These are phyloP conservation scores for Kazachstania psychrophila DNA, from an alignment of 805 yeast genomes.

Conservation along the genomic window DNA sequence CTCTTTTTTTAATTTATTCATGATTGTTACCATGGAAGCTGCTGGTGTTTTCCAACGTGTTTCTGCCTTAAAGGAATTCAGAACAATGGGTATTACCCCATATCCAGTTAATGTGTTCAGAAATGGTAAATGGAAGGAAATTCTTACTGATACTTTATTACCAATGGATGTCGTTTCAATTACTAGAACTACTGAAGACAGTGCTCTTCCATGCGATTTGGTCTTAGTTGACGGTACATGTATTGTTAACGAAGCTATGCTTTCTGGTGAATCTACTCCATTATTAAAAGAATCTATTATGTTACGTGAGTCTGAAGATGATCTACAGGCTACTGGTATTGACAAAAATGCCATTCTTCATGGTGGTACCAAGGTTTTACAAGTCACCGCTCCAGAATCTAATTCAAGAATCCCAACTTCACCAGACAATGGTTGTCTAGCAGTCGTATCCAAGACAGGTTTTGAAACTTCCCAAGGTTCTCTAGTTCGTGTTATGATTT, in stretches of 20 bases:
- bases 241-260: slow-evolving; percentile 97
- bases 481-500: slow-evolving; percentile 94
- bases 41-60: slow-evolving; percentile 94
- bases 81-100: slow-evolving; percentile 95
- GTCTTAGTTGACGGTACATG: slow-evolving; percentile 81
- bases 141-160: slow-evolving; percentile 64
- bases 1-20: slow-evolving; percentile 81
- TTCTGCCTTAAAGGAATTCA: slow-evolving; percentile 87
- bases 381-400: slow-evolving; percentile 64
- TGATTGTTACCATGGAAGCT: slow-evolving; percentile 87
- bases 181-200: slow-evolving; percentile 80
- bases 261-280: slow-evolving; percentile 97
- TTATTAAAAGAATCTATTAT: slow-evolving; percentile 83
- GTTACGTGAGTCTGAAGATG: slow-evolving; percentile 66
- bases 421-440: slow-evolving; percentile 90
- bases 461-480: slow-evolving; percentile 98
- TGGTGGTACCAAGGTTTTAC: slow-evolving; percentile 95
- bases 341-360: slow-evolving; percentile 84
- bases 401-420: slow-evolving; percentile 45
- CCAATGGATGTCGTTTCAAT: slow-evolving; percentile 91
- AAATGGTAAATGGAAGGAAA: slow-evolving; percentile 55
- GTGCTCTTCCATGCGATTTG: slow-evolving; percentile 91
- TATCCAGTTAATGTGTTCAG: slow-evolving; percentile 68
- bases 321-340: slow-evolving; percentile 63
- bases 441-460: slow-evolving; percentile 88